Evolutionary conservation across 805 yeast species (phyloP).

Genomic region (Blastobotrys robertii): DNA sequence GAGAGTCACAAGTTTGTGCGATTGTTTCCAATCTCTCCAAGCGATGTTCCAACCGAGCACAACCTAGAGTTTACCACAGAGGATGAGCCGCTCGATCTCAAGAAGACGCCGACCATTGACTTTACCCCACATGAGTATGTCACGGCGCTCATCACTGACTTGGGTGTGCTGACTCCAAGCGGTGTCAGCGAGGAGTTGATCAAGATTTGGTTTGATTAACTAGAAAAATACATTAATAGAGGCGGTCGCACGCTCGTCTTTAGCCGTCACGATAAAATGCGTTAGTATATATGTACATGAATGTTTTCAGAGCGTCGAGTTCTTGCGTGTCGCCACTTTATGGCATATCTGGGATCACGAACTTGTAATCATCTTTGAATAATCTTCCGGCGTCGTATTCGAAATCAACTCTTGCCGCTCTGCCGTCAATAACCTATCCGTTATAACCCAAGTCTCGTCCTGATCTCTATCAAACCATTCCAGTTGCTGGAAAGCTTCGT

Average conservation of each 20-base stretch:
- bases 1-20: slow-evolving; percentile 96
- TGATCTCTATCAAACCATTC: slow-evolving; percentile 37
- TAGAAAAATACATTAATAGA: not conserved
- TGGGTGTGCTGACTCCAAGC: slow-evolving; percentile 94
- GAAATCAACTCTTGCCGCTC: slow-evolving; percentile 13
- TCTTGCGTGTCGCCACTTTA: not conserved
- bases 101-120: slow-evolving; percentile 57
- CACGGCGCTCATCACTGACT: slow-evolving; percentile 90
- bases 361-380: slow-evolving; percentile 9
- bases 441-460: slow-evolving; percentile 25
- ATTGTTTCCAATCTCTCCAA: slow-evolving; percentile 87
- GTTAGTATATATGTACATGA: not conserved
- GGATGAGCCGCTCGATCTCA: slow-evolving; percentile 26
- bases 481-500: slow-evolving; percentile 39
- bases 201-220: slow-evolving; percentile 90
- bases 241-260: not conserved
- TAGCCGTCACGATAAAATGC: not conserved
- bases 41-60: slow-evolving; percentile 66
- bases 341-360: not conserved
- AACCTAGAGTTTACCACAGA: slow-evolving; percentile 37
- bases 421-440: slow-evolving; percentile 18
- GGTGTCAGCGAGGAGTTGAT: slow-evolving; percentile 98
- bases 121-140: slow-evolving; percentile 94
- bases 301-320: not conserved
- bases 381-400: slow-evolving; percentile 15